Conservation (phyloP, 2,329 filamentous ascomycete genomes). For the Didymellaceae sp. region DNA sequence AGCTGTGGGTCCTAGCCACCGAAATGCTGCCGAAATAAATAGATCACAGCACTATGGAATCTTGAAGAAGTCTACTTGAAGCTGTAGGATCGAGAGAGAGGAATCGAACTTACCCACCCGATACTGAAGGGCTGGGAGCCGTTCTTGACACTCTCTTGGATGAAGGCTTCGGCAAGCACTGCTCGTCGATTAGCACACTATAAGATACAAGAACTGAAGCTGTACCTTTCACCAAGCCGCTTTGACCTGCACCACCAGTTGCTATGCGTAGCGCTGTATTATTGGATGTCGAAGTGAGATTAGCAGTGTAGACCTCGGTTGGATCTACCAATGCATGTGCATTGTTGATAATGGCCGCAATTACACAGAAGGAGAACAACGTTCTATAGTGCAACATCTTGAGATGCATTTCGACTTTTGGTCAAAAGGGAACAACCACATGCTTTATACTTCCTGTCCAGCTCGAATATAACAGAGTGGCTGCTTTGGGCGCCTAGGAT, state of each 20-base stretch:
- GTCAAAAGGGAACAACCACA: neutral
- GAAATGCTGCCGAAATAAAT: no score
- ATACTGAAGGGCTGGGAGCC: conserved; percentile 49
- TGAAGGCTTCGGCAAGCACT: conserved; percentile 50
- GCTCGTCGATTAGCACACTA: neutral
- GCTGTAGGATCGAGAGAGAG: no score
- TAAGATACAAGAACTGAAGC: no score
- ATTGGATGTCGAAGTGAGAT: conserved; percentile 14
- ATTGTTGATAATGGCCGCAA: neutral
- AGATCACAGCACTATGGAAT: no score
- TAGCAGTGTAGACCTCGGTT: conserved; percentile 29
- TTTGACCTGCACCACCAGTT: conserved; percentile 50
- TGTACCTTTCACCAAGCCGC: conserved; percentile 46
- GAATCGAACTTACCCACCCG: conserved; percentile 52
- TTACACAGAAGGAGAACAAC: neutral
- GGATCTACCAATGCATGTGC: conserved; percentile 24
- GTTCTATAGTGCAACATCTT: neutral
- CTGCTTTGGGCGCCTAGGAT: no score
- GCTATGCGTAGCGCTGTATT: conserved; percentile 38
- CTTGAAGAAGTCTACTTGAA: no score
- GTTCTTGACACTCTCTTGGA: conserved; percentile 40
- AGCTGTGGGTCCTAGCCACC: no score
- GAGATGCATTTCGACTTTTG: neutral
- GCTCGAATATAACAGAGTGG: no score
- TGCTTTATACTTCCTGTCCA: neutral